Evolutionary conservation across 2,329 filamentous ascomycete genomes (phyloP).

Genomic region (Claviceps sp.): DNA sequence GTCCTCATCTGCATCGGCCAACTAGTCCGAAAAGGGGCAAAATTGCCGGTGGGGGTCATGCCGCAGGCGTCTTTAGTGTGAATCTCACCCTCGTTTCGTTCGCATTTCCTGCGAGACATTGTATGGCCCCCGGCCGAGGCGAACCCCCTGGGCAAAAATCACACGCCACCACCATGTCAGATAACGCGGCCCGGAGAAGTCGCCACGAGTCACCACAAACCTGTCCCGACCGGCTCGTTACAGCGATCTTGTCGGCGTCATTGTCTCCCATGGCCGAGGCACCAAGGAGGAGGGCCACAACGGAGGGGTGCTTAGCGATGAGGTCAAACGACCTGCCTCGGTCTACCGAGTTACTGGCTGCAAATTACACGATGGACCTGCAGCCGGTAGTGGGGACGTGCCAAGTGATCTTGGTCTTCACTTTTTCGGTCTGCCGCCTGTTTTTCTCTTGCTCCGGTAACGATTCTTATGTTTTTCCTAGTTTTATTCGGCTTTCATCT

Average conservation of each 20-base stretch:
- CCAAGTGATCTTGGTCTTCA: no score
- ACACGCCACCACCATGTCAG: constrained; percentile 41
- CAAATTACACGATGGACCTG: no score
- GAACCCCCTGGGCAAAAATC: constrained; percentile 21
- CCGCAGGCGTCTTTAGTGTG: constrained; percentile 46
- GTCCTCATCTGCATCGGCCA: background rate
- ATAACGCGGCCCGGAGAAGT: constrained; percentile 48
- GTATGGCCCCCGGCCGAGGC: constrained; percentile 32
- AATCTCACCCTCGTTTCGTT: constrained; percentile 38
- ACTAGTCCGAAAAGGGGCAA: constrained; percentile 51
- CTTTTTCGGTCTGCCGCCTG: no score
- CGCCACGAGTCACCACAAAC: constrained; percentile 19
- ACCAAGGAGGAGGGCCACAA: background rate
- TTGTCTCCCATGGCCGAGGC: background rate
- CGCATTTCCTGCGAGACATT: constrained; percentile 51
- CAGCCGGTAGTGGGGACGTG: no score
- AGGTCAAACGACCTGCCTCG: no score
- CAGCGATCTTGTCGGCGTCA: background rate
- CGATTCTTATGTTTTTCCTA: no score
- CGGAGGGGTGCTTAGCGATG: no score
- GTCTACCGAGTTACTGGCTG: no score
- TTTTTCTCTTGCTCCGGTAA: no score
- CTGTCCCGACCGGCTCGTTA: constrained; percentile 32
- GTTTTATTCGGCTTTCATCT: no score
- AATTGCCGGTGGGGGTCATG: constrained; percentile 58